These are phyloP conservation scores for Ophiocordyceps australis DNA, from an alignment of 2,329 filamentous ascomycete genomes.

Conservation along the genomic window DNA sequence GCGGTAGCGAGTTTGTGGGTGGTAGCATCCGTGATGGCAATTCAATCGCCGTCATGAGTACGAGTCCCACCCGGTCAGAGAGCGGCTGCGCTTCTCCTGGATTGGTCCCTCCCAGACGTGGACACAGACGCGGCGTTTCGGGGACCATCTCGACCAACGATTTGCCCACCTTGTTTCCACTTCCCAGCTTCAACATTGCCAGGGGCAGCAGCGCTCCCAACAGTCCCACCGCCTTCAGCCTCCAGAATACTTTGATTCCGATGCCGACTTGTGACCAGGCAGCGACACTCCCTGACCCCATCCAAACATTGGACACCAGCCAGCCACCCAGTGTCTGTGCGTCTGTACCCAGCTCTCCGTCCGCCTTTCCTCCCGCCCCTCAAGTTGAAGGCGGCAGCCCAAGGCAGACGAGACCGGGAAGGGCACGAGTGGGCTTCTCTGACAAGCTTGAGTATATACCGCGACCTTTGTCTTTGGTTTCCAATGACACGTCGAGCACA, in stretches of 20 bases:
- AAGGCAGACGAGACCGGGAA: constrained; percentile 17
- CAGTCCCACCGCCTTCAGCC: constrained; percentile 33
- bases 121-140: constrained; percentile 54
- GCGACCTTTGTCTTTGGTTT: constrained; percentile 66
- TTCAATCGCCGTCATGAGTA: constrained; percentile 43
- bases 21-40: constrained; percentile 44
- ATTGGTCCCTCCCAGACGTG: constrained; percentile 35
- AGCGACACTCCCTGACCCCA: constrained; percentile 2
- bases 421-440: constrained; percentile 63
- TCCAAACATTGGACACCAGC: not conserved
- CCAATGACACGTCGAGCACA: constrained; percentile 68
- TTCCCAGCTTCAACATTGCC: constrained; percentile 28
- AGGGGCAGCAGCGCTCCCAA: constrained; percentile 44
- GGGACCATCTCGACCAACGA: constrained; percentile 73
- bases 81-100: constrained; percentile 37
- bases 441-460: constrained; percentile 73
- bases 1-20: constrained; percentile 75
- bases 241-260: constrained; percentile 5
- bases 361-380: constrained; percentile 3
- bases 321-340: not conserved
- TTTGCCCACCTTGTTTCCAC: constrained; percentile 49
- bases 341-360: too few relatives aligned
- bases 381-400: constrained; percentile 3
- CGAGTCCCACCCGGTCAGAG: constrained; percentile 49
- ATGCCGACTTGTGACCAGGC: constrained; percentile 7